Evolutionary conservation across 2,329 filamentous ascomycete species (phyloP).

Genomic region (Zymoseptoria tritici): DNA sequence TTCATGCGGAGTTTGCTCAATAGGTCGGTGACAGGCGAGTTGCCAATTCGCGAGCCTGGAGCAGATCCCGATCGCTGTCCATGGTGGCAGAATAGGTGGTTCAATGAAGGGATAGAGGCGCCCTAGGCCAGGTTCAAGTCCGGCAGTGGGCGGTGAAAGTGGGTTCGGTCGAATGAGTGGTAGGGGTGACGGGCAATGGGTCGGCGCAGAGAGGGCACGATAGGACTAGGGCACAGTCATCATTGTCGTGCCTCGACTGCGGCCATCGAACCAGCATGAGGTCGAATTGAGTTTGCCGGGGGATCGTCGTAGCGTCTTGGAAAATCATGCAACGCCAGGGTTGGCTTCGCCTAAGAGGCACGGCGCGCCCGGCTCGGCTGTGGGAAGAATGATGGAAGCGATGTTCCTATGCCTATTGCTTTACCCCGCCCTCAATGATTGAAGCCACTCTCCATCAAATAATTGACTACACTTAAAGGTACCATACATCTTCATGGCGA

Average conservation of each 20-base stretch:
- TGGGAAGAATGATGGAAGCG: not conserved
- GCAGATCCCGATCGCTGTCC: not conserved
- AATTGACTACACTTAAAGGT: not conserved
- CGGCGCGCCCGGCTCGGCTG: not conserved
- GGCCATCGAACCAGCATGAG: not conserved
- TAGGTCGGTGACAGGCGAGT: constrained; percentile 1
- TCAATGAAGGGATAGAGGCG: not conserved
- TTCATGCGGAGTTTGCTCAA: constrained; percentile 5
- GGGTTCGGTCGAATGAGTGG: not conserved
- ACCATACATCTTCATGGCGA: not conserved
- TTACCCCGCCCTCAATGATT: not conserved
- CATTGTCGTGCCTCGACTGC: not conserved
- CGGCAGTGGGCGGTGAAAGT: not conserved
- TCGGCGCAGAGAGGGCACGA: not conserved
- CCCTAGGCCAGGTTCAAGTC: not conserved
- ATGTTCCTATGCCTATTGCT: too few relatives aligned
- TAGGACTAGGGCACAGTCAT: not conserved
- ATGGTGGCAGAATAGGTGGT: not conserved
- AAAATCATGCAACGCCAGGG: not conserved
- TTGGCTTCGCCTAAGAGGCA: not conserved
- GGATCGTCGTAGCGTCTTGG: not conserved
- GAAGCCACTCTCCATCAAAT: not conserved
- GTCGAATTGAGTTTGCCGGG: not conserved
- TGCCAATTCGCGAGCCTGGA: not conserved
- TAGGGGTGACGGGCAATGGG: not conserved